Percentiles rank a stretch among this genome's conserved stretches.
Conservation (phyloP, 352 stramenopile genomes). For the Phytophthora melonis region DNA sequence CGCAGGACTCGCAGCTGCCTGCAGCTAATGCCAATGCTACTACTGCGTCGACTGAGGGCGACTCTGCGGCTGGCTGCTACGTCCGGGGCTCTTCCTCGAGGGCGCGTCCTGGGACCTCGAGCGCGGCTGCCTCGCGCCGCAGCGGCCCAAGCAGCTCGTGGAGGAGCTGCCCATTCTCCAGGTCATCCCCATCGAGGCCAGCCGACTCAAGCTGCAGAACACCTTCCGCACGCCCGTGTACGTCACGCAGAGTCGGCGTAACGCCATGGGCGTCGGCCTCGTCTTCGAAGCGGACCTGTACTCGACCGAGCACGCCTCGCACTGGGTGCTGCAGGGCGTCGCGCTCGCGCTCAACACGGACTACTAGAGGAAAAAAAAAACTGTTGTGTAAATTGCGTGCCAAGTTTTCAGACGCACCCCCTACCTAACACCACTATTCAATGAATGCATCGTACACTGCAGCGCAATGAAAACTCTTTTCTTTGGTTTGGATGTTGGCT, state of each 20-base stretch:
- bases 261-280: slow-evolving; percentile 96
- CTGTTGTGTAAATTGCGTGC: not conserved
- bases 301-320: slow-evolving; percentile 91
- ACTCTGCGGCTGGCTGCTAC: slow-evolving; percentile 88
- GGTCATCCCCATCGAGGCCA: slow-evolving; percentile 96
- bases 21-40: slow-evolving; percentile 19
- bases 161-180: slow-evolving; percentile 95
- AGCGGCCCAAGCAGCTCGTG: slow-evolving; percentile 96
- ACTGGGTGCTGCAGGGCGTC: slow-evolving; percentile 96
- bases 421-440: no score
- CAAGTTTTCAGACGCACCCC: no score
- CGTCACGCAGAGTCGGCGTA: slow-evolving; percentile 94
- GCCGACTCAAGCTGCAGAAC: slow-evolving; percentile 95
- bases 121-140: slow-evolving; percentile 73
- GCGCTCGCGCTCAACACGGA: slow-evolving; percentile 94
- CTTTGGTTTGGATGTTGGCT: not conserved
- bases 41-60: slow-evolving; percentile 40
- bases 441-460: no score
- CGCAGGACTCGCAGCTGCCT: slow-evolving; percentile 64
- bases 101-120: slow-evolving; percentile 94
- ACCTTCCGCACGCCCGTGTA: slow-evolving; percentile 97
- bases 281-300: slow-evolving; percentile 95
- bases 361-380: slow-evolving; percentile 48
- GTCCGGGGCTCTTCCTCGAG: slow-evolving; percentile 94
- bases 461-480: not conserved